These are phyloP conservation scores for Pichia sp. DNA, from an alignment of 1,139 yeast genomes.

Conservation along the genomic window DNA sequence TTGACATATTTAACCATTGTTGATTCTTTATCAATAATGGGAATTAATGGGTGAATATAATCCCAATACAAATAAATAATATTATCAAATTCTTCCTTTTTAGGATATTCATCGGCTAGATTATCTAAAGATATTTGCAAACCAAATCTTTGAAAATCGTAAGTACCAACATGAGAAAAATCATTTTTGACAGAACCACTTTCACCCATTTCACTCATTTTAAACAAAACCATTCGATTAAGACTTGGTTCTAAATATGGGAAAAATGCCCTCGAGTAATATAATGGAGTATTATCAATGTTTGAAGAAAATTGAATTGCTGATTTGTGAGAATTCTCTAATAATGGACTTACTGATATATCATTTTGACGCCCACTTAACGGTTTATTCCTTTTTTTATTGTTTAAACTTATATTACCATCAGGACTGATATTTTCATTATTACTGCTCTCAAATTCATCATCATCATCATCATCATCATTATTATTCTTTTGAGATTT, in stretches of 20 bases:
- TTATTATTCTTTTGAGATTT: slow-evolving; percentile 29
- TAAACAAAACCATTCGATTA: slow-evolving; percentile 15
- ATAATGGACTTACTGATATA: too few species aligned
- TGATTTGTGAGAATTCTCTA: too few species aligned
- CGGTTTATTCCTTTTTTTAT: too few species aligned
- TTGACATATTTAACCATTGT: slow-evolving; percentile 7
- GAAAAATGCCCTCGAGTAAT: slow-evolving; percentile 18
- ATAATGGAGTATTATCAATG: slow-evolving; percentile 8
- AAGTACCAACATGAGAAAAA: slow-evolving; percentile 9
- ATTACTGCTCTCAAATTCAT: too few species aligned
- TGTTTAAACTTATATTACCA: background rate
- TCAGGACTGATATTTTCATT: background rate
- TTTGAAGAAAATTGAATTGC: slow-evolving; percentile 6
- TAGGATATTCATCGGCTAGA: slow-evolving; percentile 12
- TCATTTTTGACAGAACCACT: slow-evolving; percentile 1
- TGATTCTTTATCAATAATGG: slow-evolving; percentile 14
- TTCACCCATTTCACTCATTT: slow-evolving; percentile 12
- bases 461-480: background rate
- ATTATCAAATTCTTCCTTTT: slow-evolving; percentile 14
- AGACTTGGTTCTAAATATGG: slow-evolving; percentile 18
- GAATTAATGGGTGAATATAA: slow-evolving; percentile 16
- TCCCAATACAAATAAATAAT: slow-evolving; percentile 16
- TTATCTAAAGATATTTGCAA: slow-evolving; percentile 2
- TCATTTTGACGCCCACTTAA: too few species aligned
- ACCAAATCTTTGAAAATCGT: slow-evolving; percentile 12